Conservation (phyloP, 768 basidiomycete genomes). For the Leccinum sublutescens region DNA sequence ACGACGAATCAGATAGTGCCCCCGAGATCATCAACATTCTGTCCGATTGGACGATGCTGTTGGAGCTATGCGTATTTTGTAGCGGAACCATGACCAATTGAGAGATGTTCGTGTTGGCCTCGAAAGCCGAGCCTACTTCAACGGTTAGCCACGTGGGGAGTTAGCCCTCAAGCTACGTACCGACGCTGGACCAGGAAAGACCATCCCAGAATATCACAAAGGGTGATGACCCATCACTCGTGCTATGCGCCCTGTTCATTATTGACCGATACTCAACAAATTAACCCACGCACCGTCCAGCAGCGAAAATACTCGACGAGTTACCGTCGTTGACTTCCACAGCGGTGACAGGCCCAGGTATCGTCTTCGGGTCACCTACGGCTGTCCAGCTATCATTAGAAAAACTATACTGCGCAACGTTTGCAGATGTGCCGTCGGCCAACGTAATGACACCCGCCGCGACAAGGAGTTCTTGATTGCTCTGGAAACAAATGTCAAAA, state of each 20-base stretch:
- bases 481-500: conserved; percentile 38
- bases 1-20: conserved; percentile 58
- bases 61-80: conserved; percentile 66
- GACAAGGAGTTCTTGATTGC: conserved; percentile 64
- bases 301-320: conserved; percentile 81
- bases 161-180: conserved; percentile 35
- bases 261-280: background rate
- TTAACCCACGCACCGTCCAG: conserved; percentile 67
- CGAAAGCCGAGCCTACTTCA: conserved; percentile 51
- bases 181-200: conserved; percentile 63
- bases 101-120: conserved; percentile 61
- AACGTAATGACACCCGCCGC: conserved; percentile 80
- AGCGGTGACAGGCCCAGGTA: conserved; percentile 91
- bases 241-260: conserved; percentile 32
- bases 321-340: conserved; percentile 82
- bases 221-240: conserved; percentile 56
- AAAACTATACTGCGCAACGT: conserved; percentile 74
- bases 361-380: conserved; percentile 53
- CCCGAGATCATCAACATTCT: conserved; percentile 92
- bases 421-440: conserved; percentile 58
- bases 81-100: conserved; percentile 92
- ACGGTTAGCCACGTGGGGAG: background rate
- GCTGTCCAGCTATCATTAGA: conserved; percentile 72
- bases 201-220: conserved; percentile 91
- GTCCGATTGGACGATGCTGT: conserved; percentile 74